Evolutionary conservation across 768 basidiomycete genomes (phyloP).

Genomic region (Jaapia argillacea): DNA sequence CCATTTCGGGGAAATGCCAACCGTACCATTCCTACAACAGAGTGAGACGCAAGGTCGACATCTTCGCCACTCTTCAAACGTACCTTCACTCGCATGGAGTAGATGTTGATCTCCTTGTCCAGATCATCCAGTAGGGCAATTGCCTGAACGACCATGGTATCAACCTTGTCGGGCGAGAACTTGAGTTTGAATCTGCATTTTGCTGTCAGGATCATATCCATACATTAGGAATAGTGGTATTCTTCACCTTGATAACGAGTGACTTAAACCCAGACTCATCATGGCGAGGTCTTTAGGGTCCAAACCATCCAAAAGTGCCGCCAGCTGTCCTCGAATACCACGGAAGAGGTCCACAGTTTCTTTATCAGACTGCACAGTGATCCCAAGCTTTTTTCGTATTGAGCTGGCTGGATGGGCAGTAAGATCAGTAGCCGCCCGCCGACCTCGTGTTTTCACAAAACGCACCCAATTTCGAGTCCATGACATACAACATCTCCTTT

Average conservation of each 20-base stretch:
- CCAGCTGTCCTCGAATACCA: slow-evolving; percentile 86
- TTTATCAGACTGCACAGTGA: slow-evolving; percentile 67
- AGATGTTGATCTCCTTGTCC: slow-evolving; percentile 99
- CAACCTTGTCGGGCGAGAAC: slow-evolving; percentile 99
- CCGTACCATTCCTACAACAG: slow-evolving; percentile 97
- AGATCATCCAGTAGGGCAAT: slow-evolving; percentile 96
- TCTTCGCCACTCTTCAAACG: slow-evolving; percentile 12
- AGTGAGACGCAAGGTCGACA: neutral
- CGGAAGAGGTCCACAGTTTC: slow-evolving; percentile 78
- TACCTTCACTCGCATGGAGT: slow-evolving; percentile 98
- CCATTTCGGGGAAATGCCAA: slow-evolving; percentile 99
- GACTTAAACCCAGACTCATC: slow-evolving; percentile 96
- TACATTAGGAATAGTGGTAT: too few relatives aligned
- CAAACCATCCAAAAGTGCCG: slow-evolving; percentile 79
- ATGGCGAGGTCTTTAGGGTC: slow-evolving; percentile 93
- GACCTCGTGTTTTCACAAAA: slow-evolving; percentile 6
- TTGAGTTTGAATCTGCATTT: slow-evolving; percentile 97
- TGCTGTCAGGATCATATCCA: too few relatives aligned
- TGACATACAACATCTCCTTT: slow-evolving; percentile 76
- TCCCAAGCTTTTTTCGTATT: slow-evolving; percentile 89
- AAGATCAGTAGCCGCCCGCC: neutral
- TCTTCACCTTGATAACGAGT: slow-evolving; percentile 90
- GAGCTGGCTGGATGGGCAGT: slow-evolving; percentile 22
- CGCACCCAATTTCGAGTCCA: slow-evolving; percentile 86
- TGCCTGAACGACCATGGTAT: slow-evolving; percentile 99